These are phyloP conservation scores for Ceratocystiopsis minuta DNA, from an alignment of 2,329 filamentous ascomycete genomes.

Conservation along the genomic window DNA sequence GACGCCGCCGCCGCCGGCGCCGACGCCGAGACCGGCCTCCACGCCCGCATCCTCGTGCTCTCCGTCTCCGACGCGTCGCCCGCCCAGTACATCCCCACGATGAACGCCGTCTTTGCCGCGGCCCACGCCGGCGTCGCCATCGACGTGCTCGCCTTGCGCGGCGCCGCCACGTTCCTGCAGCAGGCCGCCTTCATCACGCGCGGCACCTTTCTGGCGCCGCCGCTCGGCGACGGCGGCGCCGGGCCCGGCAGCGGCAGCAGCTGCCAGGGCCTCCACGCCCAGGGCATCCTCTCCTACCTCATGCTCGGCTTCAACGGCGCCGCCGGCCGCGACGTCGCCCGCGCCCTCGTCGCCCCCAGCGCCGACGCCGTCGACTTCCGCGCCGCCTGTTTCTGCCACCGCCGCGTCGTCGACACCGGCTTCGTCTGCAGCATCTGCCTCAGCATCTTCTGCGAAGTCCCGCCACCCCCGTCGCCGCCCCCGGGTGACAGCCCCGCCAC, in stretches of 20 bases:
- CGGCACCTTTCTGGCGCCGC: constrained; percentile 30
- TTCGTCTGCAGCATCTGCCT: constrained; percentile 95
- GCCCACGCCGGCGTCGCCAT: constrained; percentile 77
- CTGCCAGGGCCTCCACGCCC: constrained; percentile 36
- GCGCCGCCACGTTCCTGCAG: constrained; percentile 80
- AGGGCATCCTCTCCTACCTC: constrained; percentile 73
- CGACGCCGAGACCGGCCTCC: constrained; percentile 29
- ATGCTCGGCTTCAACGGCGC: constrained; percentile 63
- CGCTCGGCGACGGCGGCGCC: constrained; percentile 17
- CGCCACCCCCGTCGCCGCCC: constrained; percentile 20
- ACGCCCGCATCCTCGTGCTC: constrained; percentile 72
- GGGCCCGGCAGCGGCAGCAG: background rate
- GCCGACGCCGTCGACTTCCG: constrained; percentile 85
- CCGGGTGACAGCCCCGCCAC: background rate
- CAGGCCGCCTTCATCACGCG: constrained; percentile 56
- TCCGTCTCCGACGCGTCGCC: constrained; percentile 75
- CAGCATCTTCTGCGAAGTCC: constrained; percentile 69
- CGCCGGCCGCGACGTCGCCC: constrained; percentile 11
- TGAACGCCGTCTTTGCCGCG: constrained; percentile 96
- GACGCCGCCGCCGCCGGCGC: constrained; percentile 13
- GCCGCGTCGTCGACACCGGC: constrained; percentile 74
- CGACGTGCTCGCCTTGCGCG: constrained; percentile 74
- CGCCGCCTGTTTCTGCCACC: constrained; percentile 95
- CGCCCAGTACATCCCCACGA: constrained; percentile 90
- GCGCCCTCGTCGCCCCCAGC: constrained; percentile 51